phyloP scores from a whole-genome alignment of 805 yeast species.

The Jamesozyma hellenica region DNA sequence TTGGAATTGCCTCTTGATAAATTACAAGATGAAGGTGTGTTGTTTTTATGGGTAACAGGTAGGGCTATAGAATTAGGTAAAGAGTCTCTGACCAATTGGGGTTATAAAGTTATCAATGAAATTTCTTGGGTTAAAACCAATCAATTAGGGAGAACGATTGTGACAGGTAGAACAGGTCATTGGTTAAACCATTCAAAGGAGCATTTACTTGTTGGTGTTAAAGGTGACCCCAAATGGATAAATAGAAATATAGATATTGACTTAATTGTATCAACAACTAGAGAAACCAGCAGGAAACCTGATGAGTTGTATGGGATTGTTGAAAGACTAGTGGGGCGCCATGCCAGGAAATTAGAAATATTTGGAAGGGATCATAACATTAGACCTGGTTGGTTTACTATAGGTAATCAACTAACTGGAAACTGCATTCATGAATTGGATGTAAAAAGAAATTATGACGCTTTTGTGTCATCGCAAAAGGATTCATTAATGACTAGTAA shows the following conservation, averaged over 20 bases:
- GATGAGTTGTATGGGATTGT: slow-evolving; percentile 81
- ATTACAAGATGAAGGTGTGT: slow-evolving; percentile 74
- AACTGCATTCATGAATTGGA: slow-evolving; percentile 49
- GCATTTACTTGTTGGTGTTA: slow-evolving; percentile 75
- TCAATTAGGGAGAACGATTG: slow-evolving; percentile 77
- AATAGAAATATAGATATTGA: slow-evolving; percentile 60
- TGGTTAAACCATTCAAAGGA: slow-evolving; percentile 95
- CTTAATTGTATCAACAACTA: slow-evolving; percentile 66
- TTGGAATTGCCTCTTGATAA: slow-evolving; percentile 52
- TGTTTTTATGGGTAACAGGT: slow-evolving; percentile 91
- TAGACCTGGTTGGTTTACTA: slow-evolving; percentile 84
- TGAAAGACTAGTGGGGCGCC: slow-evolving; percentile 71
- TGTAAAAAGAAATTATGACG: slow-evolving; percentile 35
- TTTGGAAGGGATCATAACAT: slow-evolving; percentile 83
- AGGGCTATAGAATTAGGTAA: slow-evolving; percentile 85
- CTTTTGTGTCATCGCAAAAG: slow-evolving; percentile 3
- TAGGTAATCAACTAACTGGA: slow-evolving; percentile 70
- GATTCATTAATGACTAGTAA: no score
- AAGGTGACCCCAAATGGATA: slow-evolving; percentile 72
- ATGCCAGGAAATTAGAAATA: slow-evolving; percentile 72
- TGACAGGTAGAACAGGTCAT: slow-evolving; percentile 94
- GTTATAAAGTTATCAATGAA: slow-evolving; percentile 69
- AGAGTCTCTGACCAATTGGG: slow-evolving; percentile 69
- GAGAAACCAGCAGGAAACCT: slow-evolving; percentile 87
- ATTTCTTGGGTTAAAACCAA: slow-evolving; percentile 86